Conservation (phyloP, 176 grass and related monocot genomes). For the Juncus effusus region DNA sequence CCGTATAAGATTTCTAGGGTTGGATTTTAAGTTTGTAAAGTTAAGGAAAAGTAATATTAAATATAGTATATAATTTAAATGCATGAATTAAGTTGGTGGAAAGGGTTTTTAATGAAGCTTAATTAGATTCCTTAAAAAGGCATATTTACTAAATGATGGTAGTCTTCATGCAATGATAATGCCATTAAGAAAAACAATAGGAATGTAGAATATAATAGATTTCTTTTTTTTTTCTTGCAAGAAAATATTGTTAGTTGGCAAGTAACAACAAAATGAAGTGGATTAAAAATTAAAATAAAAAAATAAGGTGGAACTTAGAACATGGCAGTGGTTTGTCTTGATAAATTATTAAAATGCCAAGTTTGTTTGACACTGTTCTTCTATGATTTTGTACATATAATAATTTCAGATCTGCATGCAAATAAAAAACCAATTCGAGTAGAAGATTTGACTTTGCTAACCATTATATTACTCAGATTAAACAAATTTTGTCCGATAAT, state of each 20-base stretch:
- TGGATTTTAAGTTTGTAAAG: background rate
- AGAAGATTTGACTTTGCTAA: conserved; percentile 24
- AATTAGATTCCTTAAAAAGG: too few relatives aligned
- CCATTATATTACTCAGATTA: conserved; percentile 11
- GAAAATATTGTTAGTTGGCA: background rate
- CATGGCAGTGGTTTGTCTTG: conserved; percentile 27
- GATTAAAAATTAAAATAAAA: conserved; percentile 8
- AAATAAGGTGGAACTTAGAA: conserved; percentile 13
- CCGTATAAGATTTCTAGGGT: background rate
- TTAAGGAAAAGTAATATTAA: too few relatives aligned
- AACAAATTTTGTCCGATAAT: conserved; percentile 9
- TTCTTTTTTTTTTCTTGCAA: too few relatives aligned
- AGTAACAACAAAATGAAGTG: conserved; percentile 13
- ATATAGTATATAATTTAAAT: too few relatives aligned
- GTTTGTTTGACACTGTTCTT: conserved; percentile 27
- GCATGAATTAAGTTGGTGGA: too few relatives aligned
- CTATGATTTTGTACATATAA: conserved; percentile 17
- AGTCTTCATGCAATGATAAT: too few relatives aligned
- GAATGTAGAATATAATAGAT: too few relatives aligned
- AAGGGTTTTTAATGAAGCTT: too few relatives aligned
- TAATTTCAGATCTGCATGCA: conserved; percentile 37
- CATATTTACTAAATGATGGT: too few relatives aligned
- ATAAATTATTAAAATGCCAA: conserved; percentile 31
- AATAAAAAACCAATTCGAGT: conserved; percentile 20
- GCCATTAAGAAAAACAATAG: too few relatives aligned